These are phyloP conservation scores for Stachybotrys echinatus DNA, from an alignment of 2,329 filamentous ascomycete genomes.

Conservation along the genomic window DNA sequence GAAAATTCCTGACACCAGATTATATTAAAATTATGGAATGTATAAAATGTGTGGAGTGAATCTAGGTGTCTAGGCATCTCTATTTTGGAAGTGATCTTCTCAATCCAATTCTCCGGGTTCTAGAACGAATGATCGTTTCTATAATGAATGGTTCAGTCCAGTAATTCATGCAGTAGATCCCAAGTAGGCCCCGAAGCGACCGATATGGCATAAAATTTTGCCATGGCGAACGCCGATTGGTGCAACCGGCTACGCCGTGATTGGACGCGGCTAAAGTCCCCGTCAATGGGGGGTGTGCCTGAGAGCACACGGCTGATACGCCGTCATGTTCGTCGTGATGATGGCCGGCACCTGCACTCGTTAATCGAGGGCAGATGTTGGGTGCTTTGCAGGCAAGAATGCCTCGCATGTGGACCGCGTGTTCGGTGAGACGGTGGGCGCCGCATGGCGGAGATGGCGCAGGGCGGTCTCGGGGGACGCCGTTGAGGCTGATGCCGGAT, in stretches of 20 bases:
- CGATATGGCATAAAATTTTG: background rate
- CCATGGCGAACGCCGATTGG: background rate
- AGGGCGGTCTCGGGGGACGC: background rate
- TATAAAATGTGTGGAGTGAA: background rate
- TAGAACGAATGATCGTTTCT: background rate
- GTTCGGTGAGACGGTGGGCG: background rate
- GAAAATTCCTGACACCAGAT: too few relatives aligned
- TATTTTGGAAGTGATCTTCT: background rate
- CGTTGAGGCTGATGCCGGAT: background rate
- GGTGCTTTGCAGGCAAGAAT: too few relatives aligned
- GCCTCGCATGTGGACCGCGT: too few relatives aligned
- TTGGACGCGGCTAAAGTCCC: background rate
- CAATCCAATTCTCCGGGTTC: background rate
- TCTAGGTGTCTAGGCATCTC: background rate
- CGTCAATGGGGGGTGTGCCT: too few relatives aligned
- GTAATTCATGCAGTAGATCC: background rate
- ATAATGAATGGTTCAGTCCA: background rate
- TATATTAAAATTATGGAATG: background rate
- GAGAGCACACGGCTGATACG: too few relatives aligned
- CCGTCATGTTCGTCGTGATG: too few relatives aligned
- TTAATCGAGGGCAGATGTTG: too few relatives aligned
- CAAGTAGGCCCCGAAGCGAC: background rate
- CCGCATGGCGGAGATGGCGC: background rate
- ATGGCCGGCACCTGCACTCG: background rate
- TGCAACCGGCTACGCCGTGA: background rate